These are phyloP conservation scores for Kokia cookei DNA, from an alignment of 441 rosid genomes.

Conservation along the genomic window DNA sequence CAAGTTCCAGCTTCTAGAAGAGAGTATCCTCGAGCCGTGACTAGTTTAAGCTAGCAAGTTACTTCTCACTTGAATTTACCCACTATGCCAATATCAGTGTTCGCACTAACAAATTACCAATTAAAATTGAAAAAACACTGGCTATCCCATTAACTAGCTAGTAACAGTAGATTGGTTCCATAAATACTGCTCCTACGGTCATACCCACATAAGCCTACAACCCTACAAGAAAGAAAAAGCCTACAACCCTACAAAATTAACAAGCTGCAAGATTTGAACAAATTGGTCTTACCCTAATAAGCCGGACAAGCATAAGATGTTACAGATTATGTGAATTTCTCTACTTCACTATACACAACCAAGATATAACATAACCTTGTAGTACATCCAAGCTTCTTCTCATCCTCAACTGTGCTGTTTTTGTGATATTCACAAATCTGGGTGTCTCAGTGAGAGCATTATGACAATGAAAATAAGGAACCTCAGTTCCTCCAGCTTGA, in stretches of 20 bases:
- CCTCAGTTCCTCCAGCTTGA: conserved; percentile 1
- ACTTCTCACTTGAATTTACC: not conserved
- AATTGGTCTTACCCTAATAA: not conserved
- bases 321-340: not conserved
- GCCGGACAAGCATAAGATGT: not conserved
- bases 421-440: not conserved
- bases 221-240: not conserved
- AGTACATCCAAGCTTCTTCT: not conserved
- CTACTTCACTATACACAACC: not conserved
- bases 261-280: not conserved
- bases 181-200: not conserved
- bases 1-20: not conserved
- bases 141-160: not conserved
- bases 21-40: not conserved
- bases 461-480: not conserved
- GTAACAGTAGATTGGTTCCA: not conserved
- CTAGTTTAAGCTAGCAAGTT: not conserved
- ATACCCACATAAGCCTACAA: not conserved
- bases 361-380: not conserved
- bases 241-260: not conserved
- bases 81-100: not conserved
- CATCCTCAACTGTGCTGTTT: not conserved
- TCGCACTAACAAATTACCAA: not conserved
- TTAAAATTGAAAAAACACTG: not conserved
- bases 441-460: not conserved